phyloP scores from a whole-genome alignment of 2,329 filamentous ascomycete genomes.

The Lachnellula arida region DNA sequence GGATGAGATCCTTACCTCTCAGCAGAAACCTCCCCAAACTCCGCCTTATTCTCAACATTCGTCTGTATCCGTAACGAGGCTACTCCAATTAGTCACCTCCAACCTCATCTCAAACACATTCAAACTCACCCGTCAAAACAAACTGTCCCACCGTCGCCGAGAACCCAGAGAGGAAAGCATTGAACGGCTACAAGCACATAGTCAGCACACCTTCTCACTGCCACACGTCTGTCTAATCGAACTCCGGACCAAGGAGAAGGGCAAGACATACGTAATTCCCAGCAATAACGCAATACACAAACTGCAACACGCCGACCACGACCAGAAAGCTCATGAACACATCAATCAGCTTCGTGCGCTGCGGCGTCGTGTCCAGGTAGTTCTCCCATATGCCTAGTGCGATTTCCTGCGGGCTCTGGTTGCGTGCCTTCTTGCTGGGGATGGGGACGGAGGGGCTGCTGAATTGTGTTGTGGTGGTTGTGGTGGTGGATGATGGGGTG shows the following conservation, averaged over 20 bases:
- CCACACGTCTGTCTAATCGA: not conserved
- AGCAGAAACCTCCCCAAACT: constrained; percentile 72
- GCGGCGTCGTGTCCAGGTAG: constrained; percentile 77
- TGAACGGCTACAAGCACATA: constrained; percentile 72
- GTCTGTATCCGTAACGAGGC: constrained; percentile 86
- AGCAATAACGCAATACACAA: constrained; percentile 83
- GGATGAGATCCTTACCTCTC: constrained; percentile 57
- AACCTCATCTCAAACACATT: not conserved
- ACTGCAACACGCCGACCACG: constrained; percentile 82
- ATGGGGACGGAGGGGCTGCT: constrained; percentile 25
- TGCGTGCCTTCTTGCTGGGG: constrained; percentile 17
- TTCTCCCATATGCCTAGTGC: constrained; percentile 66
- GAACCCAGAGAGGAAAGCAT: constrained; percentile 96
- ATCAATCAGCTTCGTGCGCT: constrained; percentile 89
- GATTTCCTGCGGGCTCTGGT: constrained; percentile 46
- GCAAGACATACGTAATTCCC: constrained; percentile 80
- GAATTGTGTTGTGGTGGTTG: constrained; percentile 15
- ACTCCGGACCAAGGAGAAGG: not conserved
- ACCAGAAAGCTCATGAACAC: constrained; percentile 86
- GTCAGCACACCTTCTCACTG: constrained; percentile 5
- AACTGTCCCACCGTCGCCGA: constrained; percentile 94
- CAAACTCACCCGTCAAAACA: constrained; percentile 73
- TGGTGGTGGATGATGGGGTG: constrained; percentile 19
- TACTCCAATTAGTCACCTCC: constrained; percentile 29
- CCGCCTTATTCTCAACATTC: constrained; percentile 71